Evolutionary conservation across 768 basidiomycete genomes (phyloP).

Genomic region (Rhodotorula graminis): DNA sequence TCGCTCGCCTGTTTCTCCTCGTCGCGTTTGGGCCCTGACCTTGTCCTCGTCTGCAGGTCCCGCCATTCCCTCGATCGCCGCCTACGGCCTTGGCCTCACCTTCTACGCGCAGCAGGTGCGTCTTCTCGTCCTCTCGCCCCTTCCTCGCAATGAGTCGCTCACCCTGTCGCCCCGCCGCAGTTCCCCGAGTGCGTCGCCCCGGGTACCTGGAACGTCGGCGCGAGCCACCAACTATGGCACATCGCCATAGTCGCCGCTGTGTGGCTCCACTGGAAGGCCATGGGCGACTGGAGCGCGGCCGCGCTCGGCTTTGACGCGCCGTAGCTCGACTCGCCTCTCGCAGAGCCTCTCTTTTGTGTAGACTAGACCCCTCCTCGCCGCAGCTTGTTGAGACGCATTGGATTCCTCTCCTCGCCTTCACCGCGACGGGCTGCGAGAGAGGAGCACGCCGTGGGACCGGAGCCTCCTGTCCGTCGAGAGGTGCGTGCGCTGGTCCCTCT

Average conservation of each 20-base stretch:
- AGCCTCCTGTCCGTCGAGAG: no score
- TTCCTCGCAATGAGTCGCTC: background rate
- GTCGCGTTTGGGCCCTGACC: background rate
- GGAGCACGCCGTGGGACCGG: no score
- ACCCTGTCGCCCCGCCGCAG: background rate
- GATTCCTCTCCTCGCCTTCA: no score
- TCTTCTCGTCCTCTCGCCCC: background rate
- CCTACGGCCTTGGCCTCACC: slow-evolving; percentile 32
- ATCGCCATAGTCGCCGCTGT: slow-evolving; percentile 37
- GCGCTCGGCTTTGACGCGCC: background rate
- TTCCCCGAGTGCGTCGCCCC: slow-evolving; percentile 35
- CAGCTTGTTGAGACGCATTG: no score
- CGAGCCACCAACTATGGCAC: slow-evolving; percentile 3
- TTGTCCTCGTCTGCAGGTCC: slow-evolving; percentile 6
- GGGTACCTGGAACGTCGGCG: slow-evolving; percentile 15
- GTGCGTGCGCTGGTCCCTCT: no score
- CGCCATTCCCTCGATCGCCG: slow-evolving; percentile 25
- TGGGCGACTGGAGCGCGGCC: slow-evolving; percentile 18
- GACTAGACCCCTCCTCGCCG: no score
- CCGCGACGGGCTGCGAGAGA: no score
- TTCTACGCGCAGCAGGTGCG: slow-evolving; percentile 34
- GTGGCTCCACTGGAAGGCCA: slow-evolving; percentile 36
- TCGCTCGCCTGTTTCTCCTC: background rate
- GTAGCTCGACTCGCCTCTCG: background rate
- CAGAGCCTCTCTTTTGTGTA: no score